A percentile compares a stretch with the other conserved stretches of the same genome.
Conservation (phyloP, 306 rosid genomes). For the Dalbergia cultrata region DNA sequence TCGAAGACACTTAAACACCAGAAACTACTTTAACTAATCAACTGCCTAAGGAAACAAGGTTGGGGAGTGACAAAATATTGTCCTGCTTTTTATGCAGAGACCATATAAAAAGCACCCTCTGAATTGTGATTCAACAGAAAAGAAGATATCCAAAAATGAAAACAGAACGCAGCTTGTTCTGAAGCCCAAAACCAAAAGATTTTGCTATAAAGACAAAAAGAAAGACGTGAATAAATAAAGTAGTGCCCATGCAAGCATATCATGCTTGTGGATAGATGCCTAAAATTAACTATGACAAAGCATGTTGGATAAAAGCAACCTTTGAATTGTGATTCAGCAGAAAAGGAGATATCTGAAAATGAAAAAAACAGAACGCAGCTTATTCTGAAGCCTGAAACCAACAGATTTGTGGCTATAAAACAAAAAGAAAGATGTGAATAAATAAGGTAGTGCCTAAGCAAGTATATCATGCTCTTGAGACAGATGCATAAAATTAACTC, state of each 20-base stretch:
- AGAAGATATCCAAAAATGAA: constrained; percentile 17
- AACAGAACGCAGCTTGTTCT: constrained; percentile 8
- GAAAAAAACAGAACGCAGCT: background rate
- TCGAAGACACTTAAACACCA: constrained; percentile 16
- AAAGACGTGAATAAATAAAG: constrained; percentile 16
- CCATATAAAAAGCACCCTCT: background rate
- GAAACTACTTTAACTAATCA: constrained; percentile 1
- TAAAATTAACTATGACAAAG: background rate
- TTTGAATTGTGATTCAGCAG: constrained; percentile 19
- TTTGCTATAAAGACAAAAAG: constrained; percentile 11
- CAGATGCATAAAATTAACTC: background rate
- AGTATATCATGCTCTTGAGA: constrained; percentile 18
- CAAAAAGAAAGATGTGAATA: constrained; percentile 19
- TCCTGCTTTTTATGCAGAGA: constrained; percentile 4
- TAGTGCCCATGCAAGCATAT: constrained; percentile 22
- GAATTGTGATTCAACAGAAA: constrained; percentile 28
- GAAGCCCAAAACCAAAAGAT: constrained; percentile 19
- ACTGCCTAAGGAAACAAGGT: constrained; percentile 18
- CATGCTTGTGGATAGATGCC: background rate
- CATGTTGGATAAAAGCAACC: constrained; percentile 18
- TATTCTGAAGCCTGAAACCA: constrained; percentile 33
- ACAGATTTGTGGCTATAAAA: background rate
- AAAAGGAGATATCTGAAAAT: constrained; percentile 12
- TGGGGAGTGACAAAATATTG: constrained; percentile 8
- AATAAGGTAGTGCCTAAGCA: constrained; percentile 4